Evolutionary conservation across 2,329 filamentous ascomycete genomes (phyloP).

Genomic region (Botrytis byssoidea): DNA sequence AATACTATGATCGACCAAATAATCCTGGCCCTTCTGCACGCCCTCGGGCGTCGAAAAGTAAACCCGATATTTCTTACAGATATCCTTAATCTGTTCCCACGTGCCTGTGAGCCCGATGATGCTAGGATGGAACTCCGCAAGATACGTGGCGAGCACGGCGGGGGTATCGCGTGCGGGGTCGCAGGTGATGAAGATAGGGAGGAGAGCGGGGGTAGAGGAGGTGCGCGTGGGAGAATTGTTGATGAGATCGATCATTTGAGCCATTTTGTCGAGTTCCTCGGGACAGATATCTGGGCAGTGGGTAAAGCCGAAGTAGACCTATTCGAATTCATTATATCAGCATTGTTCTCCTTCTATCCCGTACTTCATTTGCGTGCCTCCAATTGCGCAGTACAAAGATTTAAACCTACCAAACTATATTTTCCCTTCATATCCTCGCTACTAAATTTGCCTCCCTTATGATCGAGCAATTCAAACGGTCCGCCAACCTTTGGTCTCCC

Average conservation of each 20-base stretch:
- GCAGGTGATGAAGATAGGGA: constrained; percentile 86
- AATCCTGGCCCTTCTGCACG: constrained; percentile 91
- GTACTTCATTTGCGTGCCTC: too few species aligned
- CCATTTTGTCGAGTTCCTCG: constrained; percentile 99
- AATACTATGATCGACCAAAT: constrained; percentile 97
- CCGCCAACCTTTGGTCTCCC: constrained; percentile 93
- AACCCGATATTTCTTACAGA: constrained; percentile 94
- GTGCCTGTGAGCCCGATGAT: constrained; percentile 89
- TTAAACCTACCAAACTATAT: constrained; percentile 68
- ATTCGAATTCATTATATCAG: constrained; percentile 8
- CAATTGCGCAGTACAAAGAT: not conserved
- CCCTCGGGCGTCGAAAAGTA: constrained; percentile 93
- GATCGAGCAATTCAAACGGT: constrained; percentile 76
- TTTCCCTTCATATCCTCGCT: constrained; percentile 81
- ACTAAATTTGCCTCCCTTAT: constrained; percentile 75
- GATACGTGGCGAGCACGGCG: constrained; percentile 77
- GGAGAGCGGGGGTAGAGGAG: constrained; percentile 50
- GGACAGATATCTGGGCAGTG: constrained; percentile 99
- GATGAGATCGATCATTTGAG: constrained; percentile 81
- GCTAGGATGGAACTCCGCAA: constrained; percentile 83
- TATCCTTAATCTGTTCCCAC: constrained; percentile 88
- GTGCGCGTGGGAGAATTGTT: constrained; percentile 43
- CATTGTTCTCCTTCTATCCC: too few species aligned
- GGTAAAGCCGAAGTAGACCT: constrained; percentile 98
- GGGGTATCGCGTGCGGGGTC: constrained; percentile 91